These are phyloP conservation scores for Diplotaxis tenuifolia DNA, from an alignment of 345 rosid species.

Conservation along the genomic window DNA sequence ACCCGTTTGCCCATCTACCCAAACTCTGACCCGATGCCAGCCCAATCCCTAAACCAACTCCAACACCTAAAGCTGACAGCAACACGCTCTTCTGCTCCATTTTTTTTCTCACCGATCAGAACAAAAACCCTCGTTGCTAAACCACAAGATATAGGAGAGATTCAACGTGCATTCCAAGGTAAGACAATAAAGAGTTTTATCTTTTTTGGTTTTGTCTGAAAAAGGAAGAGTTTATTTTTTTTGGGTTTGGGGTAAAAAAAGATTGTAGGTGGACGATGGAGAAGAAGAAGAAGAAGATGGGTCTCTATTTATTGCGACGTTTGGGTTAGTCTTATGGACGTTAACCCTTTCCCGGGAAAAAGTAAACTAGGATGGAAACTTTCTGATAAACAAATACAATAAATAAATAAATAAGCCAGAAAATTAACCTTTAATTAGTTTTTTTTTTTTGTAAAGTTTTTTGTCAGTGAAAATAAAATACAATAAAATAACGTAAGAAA, in stretches of 20 bases:
- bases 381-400: not conserved
- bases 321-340: constrained; percentile 28
- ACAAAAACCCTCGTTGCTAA: constrained; percentile 23
- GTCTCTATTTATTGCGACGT: constrained; percentile 36
- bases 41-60: constrained; percentile 84
- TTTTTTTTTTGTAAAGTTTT: not conserved
- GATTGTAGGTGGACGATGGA: constrained; percentile 23
- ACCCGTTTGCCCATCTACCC: constrained; percentile 54
- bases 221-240: not conserved
- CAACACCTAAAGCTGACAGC: constrained; percentile 87
- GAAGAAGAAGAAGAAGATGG: constrained; percentile 27
- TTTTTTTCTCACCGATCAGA: constrained; percentile 19
- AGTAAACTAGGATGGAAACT: not conserved
- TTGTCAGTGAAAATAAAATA: not conserved
- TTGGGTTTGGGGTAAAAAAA: not conserved
- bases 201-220: not conserved
- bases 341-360: constrained; percentile 40
- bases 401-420: not conserved
- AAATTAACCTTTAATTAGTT: not conserved
- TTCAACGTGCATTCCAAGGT: constrained; percentile 6
- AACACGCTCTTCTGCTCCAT: constrained; percentile 84
- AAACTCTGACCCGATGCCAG: constrained; percentile 75
- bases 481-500: not conserved
- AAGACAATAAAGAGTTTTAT: constrained; percentile 1
- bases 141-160: constrained; percentile 9